Conservation (phyloP, 805 yeast species). For the Hyphopichia homilentoma region DNA sequence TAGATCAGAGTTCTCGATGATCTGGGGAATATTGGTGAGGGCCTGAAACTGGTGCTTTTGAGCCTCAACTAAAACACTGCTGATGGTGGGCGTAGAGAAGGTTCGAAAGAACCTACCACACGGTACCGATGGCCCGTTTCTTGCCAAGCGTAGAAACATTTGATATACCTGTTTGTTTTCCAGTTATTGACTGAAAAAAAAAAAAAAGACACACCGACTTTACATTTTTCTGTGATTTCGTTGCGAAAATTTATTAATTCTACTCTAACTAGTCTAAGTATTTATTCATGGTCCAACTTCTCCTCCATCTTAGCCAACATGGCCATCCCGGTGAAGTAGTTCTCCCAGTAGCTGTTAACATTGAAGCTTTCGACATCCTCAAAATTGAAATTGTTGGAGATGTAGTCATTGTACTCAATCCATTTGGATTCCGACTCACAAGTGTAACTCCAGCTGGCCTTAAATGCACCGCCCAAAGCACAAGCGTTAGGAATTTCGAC, state of each 20-base stretch:
- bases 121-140: too few relatives aligned
- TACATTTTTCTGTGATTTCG: too few relatives aligned
- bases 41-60: too few relatives aligned
- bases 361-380: slow-evolving; percentile 41
- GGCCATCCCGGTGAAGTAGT: slow-evolving; percentile 51
- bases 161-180: too few relatives aligned
- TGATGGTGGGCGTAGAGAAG: too few relatives aligned
- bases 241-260: too few relatives aligned
- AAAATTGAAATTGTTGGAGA: slow-evolving; percentile 43
- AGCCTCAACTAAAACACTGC: too few relatives aligned
- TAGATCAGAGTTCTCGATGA: not conserved
- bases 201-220: too few relatives aligned
- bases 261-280: too few relatives aligned
- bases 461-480: slow-evolving; percentile 87
- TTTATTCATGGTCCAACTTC: slow-evolving; percentile 1
- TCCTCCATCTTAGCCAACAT: slow-evolving; percentile 46
- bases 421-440: slow-evolving; percentile 28
- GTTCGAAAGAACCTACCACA: too few relatives aligned
- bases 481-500: slow-evolving; percentile 85
- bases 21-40: not conserved
- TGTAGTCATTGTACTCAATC: slow-evolving; percentile 43
- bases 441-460: slow-evolving; percentile 68
- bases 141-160: too few relatives aligned
- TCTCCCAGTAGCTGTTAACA: slow-evolving; percentile 43
- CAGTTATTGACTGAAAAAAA: too few relatives aligned